phyloP scores from a whole-genome alignment of 2,329 filamentous ascomycete genomes.

The Tricladium varicosporioides region DNA sequence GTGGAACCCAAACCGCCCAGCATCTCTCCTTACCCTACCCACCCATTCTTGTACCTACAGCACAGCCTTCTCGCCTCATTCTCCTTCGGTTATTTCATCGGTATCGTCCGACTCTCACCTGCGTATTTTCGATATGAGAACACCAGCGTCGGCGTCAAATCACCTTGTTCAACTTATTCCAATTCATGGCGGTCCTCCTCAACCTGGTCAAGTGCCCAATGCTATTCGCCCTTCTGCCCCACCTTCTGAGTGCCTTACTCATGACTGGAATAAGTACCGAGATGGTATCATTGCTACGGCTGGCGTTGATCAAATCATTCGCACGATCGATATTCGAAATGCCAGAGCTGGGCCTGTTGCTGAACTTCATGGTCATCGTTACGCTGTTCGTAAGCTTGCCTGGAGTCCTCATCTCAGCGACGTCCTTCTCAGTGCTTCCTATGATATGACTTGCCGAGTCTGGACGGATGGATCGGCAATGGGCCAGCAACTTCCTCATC shows the following conservation, averaged over 20 bases:
- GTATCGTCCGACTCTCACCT: conserved; percentile 88
- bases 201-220: conserved; percentile 27
- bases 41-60: conserved; percentile 94
- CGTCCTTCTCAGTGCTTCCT: conserved; percentile 82
- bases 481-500: conserved; percentile 32
- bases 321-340: conserved; percentile 86
- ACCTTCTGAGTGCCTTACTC: conserved; percentile 74
- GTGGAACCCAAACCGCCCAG: conserved; percentile 79
- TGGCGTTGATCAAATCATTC: conserved; percentile 82
- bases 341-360: conserved; percentile 70
- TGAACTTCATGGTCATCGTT: conserved; percentile 81
- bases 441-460: conserved; percentile 95
- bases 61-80: conserved; percentile 85
- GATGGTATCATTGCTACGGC: conserved; percentile 81
- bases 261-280: conserved; percentile 99
- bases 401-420: conserved; percentile 96
- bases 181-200: conserved; percentile 63
- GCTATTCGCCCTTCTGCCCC: conserved; percentile 33
- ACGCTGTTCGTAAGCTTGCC: conserved; percentile 79
- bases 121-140: conserved; percentile 87
- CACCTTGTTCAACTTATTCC: conserved; percentile 82
- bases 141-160: conserved; percentile 80
- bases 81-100: conserved; percentile 79
- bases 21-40: conserved; percentile 80
- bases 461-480: conserved; percentile 75